Conservation (phyloP, 225 moss, liverwort and hornwort genomes). For the Thuidium tamariscinum region DNA sequence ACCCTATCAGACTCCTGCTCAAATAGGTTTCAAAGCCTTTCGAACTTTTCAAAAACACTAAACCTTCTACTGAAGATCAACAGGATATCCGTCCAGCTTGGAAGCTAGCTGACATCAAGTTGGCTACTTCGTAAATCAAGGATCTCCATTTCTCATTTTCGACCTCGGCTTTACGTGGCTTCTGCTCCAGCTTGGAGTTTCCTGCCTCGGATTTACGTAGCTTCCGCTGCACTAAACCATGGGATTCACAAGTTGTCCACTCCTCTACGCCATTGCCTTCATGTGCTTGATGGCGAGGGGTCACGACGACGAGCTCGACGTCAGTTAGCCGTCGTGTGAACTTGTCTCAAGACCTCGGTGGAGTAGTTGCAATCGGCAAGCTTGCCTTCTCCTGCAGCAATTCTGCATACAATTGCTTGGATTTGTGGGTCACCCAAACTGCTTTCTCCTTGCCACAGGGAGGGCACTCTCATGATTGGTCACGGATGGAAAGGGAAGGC, state of each 20-base stretch:
- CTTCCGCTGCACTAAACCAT: not conserved
- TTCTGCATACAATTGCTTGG: not conserved
- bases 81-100: accelerated
- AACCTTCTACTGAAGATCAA: not conserved
- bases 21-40: not conserved
- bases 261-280: not conserved
- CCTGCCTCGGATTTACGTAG: not conserved
- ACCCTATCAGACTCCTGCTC: no score
- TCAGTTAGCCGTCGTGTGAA: not conserved
- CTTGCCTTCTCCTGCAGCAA: not conserved
- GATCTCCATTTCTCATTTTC: not conserved
- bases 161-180: not conserved
- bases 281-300: not conserved
- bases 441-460: not conserved
- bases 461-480: not conserved
- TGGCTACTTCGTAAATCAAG: not conserved
- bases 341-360: not conserved
- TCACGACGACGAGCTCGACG: not conserved
- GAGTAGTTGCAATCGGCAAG: not conserved
- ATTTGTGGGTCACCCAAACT: not conserved
- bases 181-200: not conserved
- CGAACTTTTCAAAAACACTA: accelerated
- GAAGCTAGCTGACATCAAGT: accelerated
- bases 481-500: not conserved
- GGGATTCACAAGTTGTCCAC: not conserved